These are phyloP conservation scores for Dillenia suffruticosa DNA, from an alignment of 164 flowering plant species.

Conservation along the genomic window DNA sequence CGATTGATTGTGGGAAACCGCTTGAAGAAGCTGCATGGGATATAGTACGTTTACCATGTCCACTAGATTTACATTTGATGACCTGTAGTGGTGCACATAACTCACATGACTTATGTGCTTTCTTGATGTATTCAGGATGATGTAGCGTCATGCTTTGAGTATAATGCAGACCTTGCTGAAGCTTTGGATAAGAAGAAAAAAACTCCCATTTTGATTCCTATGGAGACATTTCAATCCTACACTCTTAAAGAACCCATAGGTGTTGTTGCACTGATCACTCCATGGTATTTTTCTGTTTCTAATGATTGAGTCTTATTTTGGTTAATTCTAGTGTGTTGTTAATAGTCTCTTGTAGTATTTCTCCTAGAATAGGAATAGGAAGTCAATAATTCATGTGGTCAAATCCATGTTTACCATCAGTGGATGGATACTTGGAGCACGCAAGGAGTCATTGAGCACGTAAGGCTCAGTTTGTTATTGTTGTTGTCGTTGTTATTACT, in stretches of 20 bases:
- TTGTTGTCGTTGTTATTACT: too few relatives aligned
- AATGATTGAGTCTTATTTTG: neutral
- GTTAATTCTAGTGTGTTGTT: too few relatives aligned
- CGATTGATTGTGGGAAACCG: conserved; percentile 90
- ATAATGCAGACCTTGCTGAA: conserved; percentile 92
- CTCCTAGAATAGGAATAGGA: neutral
- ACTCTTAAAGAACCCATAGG: conserved; percentile 84
- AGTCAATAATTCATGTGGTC: too few relatives aligned
- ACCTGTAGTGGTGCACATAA: neutral
- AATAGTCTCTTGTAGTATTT: neutral
- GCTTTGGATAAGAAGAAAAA: conserved; percentile 80
- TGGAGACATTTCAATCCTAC: conserved; percentile 72
- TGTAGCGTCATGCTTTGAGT: conserved; percentile 95
- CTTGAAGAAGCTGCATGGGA: conserved; percentile 96
- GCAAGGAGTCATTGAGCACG: too few relatives aligned
- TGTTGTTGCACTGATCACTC: conserved; percentile 90
- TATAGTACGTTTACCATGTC: conserved; percentile 47
- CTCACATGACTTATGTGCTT: conserved; percentile 7
- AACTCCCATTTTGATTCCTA: conserved; percentile 69
- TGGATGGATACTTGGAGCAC: too few relatives aligned
- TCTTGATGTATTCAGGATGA: conserved; percentile 65
- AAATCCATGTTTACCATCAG: too few relatives aligned
- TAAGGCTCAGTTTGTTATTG: too few relatives aligned
- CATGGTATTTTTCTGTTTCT: conserved; percentile 53
- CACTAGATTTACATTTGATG: neutral